Conservation (phyloP, 2,329 filamentous ascomycete genomes). For the Apiospora malaysiana region DNA sequence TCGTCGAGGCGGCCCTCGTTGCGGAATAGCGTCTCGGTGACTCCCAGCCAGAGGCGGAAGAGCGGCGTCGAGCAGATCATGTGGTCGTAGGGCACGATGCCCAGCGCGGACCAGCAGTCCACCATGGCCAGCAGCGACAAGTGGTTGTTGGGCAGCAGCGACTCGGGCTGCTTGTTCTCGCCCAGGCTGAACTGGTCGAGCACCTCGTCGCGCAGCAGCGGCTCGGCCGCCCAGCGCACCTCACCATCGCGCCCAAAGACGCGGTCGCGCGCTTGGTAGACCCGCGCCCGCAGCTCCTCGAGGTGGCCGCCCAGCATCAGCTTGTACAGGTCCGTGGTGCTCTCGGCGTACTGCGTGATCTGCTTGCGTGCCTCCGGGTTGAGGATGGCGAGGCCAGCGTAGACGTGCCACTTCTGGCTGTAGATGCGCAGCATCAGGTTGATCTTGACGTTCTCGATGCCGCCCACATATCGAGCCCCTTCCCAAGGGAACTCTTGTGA, state of each 20-base stretch:
- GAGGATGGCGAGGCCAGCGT: conserved; percentile 94
- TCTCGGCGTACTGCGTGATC: conserved; percentile 91
- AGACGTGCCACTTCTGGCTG: conserved; percentile 99
- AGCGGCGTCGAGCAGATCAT: conserved; percentile 99
- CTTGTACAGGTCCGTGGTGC: conserved; percentile 93
- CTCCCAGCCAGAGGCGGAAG: conserved; percentile 94
- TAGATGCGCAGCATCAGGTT: conserved; percentile 98
- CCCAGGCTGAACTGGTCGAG: conserved; percentile 89
- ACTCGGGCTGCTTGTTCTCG: conserved; percentile 65
- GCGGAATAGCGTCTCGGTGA: conserved; percentile 95
- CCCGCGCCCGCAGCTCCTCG: conserved; percentile 73
- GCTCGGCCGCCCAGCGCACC: conserved; percentile 63
- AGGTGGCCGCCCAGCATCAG: conserved; percentile 89
- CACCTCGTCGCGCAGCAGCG: conserved; percentile 80
- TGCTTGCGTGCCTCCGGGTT: conserved; percentile 92
- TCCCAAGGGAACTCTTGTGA: conserved; percentile 98
- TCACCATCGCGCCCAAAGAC: conserved; percentile 78
- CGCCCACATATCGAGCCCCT: conserved; percentile 90
- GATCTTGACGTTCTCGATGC: conserved; percentile 99
- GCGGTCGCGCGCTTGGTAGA: conserved; percentile 68
- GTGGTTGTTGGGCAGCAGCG: conserved; percentile 86
- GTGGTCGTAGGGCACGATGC: conserved; percentile 96
- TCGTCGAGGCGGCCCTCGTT: conserved; percentile 82
- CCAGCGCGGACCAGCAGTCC: conserved; percentile 94
- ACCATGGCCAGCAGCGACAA: conserved; percentile 94